These are phyloP conservation scores for Aspergillus sp. DNA, from an alignment of 2,329 filamentous ascomycete species.

Conservation along the genomic window DNA sequence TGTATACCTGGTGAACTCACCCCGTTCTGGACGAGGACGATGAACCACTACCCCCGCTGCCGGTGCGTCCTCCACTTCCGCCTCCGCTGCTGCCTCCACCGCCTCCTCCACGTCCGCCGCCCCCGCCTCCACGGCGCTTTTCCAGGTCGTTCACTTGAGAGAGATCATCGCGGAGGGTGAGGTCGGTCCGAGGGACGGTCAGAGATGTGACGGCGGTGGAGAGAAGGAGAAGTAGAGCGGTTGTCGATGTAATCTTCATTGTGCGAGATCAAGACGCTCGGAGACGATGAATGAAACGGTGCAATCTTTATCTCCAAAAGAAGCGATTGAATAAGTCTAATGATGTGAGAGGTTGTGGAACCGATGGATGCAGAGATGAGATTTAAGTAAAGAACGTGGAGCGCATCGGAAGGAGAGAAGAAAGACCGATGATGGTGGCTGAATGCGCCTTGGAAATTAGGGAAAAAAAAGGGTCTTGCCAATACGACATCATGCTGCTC, in stretches of 20 bases:
- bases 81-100: slow-evolving; percentile 24
- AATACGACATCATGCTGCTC: too few species aligned
- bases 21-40: too few species aligned
- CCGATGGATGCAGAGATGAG: too few species aligned
- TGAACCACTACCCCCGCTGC: slow-evolving; percentile 23
- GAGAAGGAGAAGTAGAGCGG: slow-evolving; percentile 29
- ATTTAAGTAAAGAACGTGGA: not conserved
- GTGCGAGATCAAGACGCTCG: too few species aligned
- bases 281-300: too few species aligned
- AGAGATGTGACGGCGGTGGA: slow-evolving; percentile 28
- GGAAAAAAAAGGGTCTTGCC: not conserved
- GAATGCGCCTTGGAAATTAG: not conserved
- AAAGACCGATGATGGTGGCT: not conserved
- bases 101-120: slow-evolving; percentile 34
- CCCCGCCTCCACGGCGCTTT: slow-evolving; percentile 52
- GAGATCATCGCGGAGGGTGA: slow-evolving; percentile 19
- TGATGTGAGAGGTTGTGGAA: too few species aligned
- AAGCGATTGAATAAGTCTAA: too few species aligned
- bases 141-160: slow-evolving; percentile 32
- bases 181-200: slow-evolving; percentile 24
- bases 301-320: too few species aligned
- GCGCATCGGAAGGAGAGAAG: not conserved
- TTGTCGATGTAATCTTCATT: slow-evolving; percentile 31
- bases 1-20: slow-evolving; percentile 15
- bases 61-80: slow-evolving; percentile 18